Percentiles rank a stretch among this genome's conserved stretches.
phyloP scores from a whole-genome alignment of 805 yeast species.

The Lipomyces yamadae region DNA sequence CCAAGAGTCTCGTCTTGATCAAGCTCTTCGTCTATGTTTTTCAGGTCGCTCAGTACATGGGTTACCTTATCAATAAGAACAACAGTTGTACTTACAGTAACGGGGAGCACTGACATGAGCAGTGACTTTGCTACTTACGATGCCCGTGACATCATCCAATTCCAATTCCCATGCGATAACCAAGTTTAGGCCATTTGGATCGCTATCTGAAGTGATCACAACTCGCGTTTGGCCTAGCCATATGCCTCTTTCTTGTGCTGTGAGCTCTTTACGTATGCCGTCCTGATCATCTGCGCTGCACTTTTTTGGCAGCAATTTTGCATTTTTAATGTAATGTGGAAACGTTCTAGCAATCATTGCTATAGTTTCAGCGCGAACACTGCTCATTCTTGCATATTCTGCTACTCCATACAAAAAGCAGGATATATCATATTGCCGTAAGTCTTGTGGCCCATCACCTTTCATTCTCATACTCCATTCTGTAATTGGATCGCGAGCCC shows the following conservation, averaged over 20 bases:
- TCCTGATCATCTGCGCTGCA: constrained; percentile 8
- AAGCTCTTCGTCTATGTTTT: constrained; percentile 21
- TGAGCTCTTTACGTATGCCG: neutral
- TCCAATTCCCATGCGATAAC: constrained; percentile 29
- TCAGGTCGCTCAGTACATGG: neutral
- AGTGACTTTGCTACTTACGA: constrained; percentile 17
- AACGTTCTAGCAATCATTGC: constrained; percentile 15
- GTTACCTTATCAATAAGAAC: neutral
- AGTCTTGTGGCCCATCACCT: constrained; percentile 1
- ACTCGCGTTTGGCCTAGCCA: constrained; percentile 28
- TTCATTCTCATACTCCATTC: constrained; percentile 10
- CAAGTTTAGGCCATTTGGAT: constrained; percentile 12
- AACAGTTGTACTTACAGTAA: constrained; percentile 18
- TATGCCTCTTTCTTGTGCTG: neutral
- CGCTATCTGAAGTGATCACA: neutral
- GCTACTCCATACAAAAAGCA: constrained; percentile 30
- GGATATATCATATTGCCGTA: constrained; percentile 23
- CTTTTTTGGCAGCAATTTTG: neutral
- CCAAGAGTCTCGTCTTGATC: constrained; percentile 15
- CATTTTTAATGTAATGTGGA: constrained; percentile 4
- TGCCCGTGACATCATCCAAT: constrained; percentile 30
- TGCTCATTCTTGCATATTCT: constrained; percentile 20
- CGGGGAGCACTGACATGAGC: constrained; percentile 21
- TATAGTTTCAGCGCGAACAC: constrained; percentile 18
- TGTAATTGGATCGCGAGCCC: constrained; percentile 17